phyloP scores from a whole-genome alignment of 495 filamentous ascomycete species.

The Xylaria flabelliformis region DNA sequence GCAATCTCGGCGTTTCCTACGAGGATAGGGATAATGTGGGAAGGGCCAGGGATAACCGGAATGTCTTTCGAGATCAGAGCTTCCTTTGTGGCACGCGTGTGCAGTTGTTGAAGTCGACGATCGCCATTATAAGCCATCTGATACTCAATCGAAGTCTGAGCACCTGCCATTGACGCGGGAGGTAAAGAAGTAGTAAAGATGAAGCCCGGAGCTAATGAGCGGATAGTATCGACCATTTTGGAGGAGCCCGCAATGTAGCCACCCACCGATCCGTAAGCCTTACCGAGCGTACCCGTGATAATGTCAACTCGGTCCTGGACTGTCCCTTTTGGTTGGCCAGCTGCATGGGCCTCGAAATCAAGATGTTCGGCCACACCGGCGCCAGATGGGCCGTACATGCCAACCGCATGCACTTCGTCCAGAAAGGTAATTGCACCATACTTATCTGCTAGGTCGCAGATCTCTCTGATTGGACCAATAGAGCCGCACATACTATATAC shows the following conservation, averaged over 20 bases:
- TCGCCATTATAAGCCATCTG: slow-evolving; percentile 7
- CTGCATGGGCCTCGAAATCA: not conserved
- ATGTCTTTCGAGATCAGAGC: not conserved
- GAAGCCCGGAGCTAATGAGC: not conserved
- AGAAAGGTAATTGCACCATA: not conserved
- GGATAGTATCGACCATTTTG: slow-evolving; percentile 4
- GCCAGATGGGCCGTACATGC: not conserved
- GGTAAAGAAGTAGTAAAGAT: slow-evolving; percentile 2
- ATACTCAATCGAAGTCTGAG: not conserved
- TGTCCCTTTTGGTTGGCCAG: not conserved
- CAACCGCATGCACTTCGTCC: not conserved
- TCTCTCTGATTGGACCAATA: not conserved
- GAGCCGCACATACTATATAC: slow-evolving; percentile 8
- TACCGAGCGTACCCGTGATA: not conserved
- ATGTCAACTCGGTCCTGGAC: not conserved
- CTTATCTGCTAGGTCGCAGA: not conserved
- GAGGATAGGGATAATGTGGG: slow-evolving; percentile 1
- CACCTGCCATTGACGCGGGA: not conserved
- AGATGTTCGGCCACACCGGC: not conserved
- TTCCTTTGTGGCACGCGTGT: slow-evolving; percentile 3
- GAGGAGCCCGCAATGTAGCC: slow-evolving; percentile 3
- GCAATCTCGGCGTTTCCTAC: not conserved
- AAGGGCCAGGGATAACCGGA: slow-evolving; percentile 4
- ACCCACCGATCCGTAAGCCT: not conserved
- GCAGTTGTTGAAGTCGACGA: slow-evolving; percentile 6